A percentile compares a stretch with the other conserved stretches of the same genome.
Conservation (phyloP, 2,329 filamentous ascomycete species). For the Trichothecium sympodiale region DNA sequence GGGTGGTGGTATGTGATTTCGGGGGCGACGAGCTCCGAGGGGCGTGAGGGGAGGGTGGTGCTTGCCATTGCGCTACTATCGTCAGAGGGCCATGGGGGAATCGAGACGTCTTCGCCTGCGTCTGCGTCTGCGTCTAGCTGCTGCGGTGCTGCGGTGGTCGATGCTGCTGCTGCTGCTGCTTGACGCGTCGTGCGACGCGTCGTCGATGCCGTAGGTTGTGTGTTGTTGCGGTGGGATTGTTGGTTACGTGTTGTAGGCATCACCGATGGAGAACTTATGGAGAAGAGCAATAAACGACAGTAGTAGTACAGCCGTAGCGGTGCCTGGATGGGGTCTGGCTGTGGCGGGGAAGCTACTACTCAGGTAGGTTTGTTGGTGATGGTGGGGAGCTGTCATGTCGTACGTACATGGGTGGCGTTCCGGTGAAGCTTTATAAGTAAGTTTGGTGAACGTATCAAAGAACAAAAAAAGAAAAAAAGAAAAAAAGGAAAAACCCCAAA, state of each 20-base stretch:
- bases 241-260: no score
- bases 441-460: no score
- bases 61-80: constrained; percentile 11
- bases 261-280: no score
- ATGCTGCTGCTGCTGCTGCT: constrained; percentile 9
- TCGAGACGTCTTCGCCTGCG: constrained; percentile 1
- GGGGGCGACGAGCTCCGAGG: constrained; percentile 25
- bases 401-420: no score
- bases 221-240: constrained; percentile 5
- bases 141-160: background rate
- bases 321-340: no score
- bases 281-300: no score
- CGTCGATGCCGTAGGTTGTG: constrained; percentile 1
- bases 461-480: no score
- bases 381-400: no score
- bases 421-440: no score
- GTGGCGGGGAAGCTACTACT: no score
- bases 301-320: background rate
- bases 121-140: constrained; percentile 1
- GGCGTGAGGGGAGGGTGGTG: constrained; percentile 14
- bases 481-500: no score
- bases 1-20: constrained; percentile 29
- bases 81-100: background rate
- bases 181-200: constrained; percentile 29
- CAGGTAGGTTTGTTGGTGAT: no score